A percentile compares a stretch with the other conserved stretches of the same genome.
Conservation (phyloP, 176 grass and related monocot genomes). For the Carex pumila region DNA sequence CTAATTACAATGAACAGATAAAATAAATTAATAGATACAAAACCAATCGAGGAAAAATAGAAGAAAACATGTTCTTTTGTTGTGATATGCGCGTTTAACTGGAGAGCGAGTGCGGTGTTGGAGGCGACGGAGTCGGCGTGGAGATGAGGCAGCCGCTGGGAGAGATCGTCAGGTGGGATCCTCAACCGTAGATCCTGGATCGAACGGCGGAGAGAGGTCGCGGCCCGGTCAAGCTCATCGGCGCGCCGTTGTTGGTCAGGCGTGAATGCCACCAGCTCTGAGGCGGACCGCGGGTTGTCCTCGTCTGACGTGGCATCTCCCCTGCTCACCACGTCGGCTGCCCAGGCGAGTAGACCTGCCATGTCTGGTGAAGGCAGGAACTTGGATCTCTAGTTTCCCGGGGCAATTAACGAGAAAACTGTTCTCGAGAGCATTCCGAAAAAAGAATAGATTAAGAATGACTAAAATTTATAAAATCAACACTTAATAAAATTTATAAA, state of each 20-base stretch:
- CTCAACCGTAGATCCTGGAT: constrained; percentile 79
- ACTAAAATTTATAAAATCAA: no score
- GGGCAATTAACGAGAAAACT: neutral
- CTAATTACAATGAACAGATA: no score
- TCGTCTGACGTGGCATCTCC: constrained; percentile 38
- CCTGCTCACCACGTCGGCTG: constrained; percentile 70
- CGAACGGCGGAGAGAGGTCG: constrained; percentile 46
- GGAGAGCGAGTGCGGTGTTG: constrained; percentile 61
- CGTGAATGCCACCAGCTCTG: constrained; percentile 43
- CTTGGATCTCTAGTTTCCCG: neutral
- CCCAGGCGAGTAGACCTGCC: constrained; percentile 88
- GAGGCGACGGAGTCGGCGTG: constrained; percentile 91
- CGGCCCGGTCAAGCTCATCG: constrained; percentile 49
- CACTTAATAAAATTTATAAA: no score
- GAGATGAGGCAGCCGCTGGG: constrained; percentile 78
- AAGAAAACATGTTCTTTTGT: constrained; percentile 61
- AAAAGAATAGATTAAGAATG: no score
- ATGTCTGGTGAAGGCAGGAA: constrained; percentile 18
- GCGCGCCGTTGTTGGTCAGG: constrained; percentile 57
- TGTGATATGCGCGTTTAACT: constrained; percentile 74
- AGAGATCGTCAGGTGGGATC: constrained; percentile 68
- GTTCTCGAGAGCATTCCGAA: neutral
- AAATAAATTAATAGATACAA: neutral
- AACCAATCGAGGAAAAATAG: neutral
- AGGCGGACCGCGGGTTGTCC: constrained; percentile 31